A percentile compares a stretch with the other conserved stretches of the same genome.
Evolutionary conservation across 139 green algal species (phyloP).

Genomic region (Coelastrella sp.): DNA sequence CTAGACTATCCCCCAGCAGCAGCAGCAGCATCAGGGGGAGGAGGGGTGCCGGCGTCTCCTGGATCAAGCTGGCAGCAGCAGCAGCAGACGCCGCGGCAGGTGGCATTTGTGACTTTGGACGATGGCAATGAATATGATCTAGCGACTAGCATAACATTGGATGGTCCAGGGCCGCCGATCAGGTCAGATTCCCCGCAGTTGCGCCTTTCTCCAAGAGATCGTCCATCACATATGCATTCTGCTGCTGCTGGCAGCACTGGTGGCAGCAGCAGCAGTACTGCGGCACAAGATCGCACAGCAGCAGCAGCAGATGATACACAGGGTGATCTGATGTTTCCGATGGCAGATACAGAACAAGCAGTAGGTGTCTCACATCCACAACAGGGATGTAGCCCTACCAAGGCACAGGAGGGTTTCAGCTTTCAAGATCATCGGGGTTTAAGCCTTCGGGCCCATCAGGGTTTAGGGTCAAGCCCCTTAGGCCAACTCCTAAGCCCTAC

Average conservation of each 20-base stretch:
- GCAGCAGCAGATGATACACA: slow-evolving; percentile 15
- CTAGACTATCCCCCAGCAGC: not conserved
- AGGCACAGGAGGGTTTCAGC: not conserved
- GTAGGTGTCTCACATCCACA: not conserved
- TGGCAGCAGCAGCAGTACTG: not conserved
- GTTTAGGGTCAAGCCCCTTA: not conserved
- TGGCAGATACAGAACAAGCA: not conserved
- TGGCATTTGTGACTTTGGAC: slow-evolving; percentile 14
- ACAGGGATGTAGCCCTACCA: not conserved
- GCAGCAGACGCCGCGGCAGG: slow-evolving; percentile 17
- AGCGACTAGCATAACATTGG: not conserved
- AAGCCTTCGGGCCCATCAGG: not conserved
- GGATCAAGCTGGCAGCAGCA: not conserved
- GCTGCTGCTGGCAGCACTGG: too few relatives aligned
- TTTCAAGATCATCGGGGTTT: not conserved
- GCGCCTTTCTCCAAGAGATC: not conserved
- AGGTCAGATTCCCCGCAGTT: not conserved
- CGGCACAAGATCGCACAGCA: slow-evolving; percentile 15
- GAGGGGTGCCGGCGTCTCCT: not conserved
- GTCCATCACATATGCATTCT: too few relatives aligned
- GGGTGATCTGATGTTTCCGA: not conserved
- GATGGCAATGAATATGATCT: not conserved
- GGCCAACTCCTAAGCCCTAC: not conserved
- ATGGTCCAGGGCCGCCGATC: not conserved
- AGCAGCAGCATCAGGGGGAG: not conserved